phyloP scores from a whole-genome alignment of 2,329 filamentous ascomycete species.

The Rasamsonia emersonii region DNA sequence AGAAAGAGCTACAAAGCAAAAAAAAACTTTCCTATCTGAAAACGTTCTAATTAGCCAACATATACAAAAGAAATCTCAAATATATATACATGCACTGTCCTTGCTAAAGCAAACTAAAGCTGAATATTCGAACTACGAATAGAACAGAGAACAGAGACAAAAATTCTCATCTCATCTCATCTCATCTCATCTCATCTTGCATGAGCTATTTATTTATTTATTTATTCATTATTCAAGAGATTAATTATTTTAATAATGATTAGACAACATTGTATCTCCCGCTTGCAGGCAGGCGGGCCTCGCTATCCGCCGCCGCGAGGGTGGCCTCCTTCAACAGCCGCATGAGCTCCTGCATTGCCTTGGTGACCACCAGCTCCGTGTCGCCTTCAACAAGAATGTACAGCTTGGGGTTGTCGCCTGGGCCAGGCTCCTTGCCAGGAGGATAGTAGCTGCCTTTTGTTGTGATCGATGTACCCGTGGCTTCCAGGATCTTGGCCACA shows the following conservation, averaged over 20 bases:
- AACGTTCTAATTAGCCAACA: conserved; percentile 1
- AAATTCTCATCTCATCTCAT: too few species aligned
- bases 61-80: neutral
- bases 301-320: conserved; percentile 78
- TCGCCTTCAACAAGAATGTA: conserved; percentile 98
- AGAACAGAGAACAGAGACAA: too few species aligned
- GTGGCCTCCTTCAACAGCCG: conserved; percentile 83
- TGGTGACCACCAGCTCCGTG: conserved; percentile 83
- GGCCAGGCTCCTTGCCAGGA: conserved; percentile 66
- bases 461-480: conserved; percentile 90
- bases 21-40: too few species aligned
- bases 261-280: conserved; percentile 81
- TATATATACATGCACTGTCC: neutral
- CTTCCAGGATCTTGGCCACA: conserved; percentile 93
- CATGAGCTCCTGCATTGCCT: conserved; percentile 84
- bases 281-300: conserved; percentile 66
- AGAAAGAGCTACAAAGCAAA: too few species aligned
- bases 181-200: too few species aligned
- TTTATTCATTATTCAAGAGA: too few species aligned
- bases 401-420: conserved; percentile 77
- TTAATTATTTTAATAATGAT: too few species aligned
- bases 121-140: too few species aligned
- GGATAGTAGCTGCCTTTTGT: conserved; percentile 92
- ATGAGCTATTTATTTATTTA: too few species aligned
- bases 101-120: too few species aligned